A percentile compares a stretch with the other conserved stretches of the same genome.
phyloP scores from a whole-genome alignment of 768 basidiomycete species.

The Rhizopogon vinicolor region DNA sequence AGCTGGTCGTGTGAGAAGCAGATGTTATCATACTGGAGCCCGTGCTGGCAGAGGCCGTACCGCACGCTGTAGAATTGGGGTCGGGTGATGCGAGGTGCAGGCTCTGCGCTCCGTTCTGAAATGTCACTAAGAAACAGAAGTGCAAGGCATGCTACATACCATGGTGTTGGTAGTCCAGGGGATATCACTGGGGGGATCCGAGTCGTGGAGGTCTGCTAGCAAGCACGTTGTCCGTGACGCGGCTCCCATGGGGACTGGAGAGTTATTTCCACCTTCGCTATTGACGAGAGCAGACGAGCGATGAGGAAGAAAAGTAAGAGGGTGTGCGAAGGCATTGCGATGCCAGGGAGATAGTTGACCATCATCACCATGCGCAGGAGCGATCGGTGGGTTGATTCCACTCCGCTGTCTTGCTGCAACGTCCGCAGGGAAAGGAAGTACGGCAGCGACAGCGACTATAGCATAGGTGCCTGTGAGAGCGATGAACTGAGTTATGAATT shows the following conservation, averaged over 20 bases:
- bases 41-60: constrained; percentile 4
- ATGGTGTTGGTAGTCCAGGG: constrained; percentile 46
- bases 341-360: too few species aligned
- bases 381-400: too few species aligned
- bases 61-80: constrained; percentile 12
- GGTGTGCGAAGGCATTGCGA: too few species aligned
- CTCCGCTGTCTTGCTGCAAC: constrained; percentile 26
- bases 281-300: constrained; percentile 20
- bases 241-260: constrained; percentile 17
- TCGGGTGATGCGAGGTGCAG: constrained; percentile 19
- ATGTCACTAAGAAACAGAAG: not conserved
- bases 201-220: not conserved
- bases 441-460: constrained; percentile 33
- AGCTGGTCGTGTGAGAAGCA: constrained; percentile 9
- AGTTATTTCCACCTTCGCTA: constrained; percentile 22
- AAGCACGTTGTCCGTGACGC: too few species aligned
- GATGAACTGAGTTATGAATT: constrained; percentile 43
- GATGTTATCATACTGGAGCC: constrained; percentile 2
- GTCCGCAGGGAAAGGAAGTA: constrained; percentile 30
- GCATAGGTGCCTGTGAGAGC: constrained; percentile 41
- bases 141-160: constrained; percentile 26
- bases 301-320: not conserved
- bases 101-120: not conserved
- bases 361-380: too few species aligned
- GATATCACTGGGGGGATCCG: constrained; percentile 20